These are phyloP conservation scores for Marasmius sp. DNA, from an alignment of 1,284 basidiomycete species.

Conservation along the genomic window DNA sequence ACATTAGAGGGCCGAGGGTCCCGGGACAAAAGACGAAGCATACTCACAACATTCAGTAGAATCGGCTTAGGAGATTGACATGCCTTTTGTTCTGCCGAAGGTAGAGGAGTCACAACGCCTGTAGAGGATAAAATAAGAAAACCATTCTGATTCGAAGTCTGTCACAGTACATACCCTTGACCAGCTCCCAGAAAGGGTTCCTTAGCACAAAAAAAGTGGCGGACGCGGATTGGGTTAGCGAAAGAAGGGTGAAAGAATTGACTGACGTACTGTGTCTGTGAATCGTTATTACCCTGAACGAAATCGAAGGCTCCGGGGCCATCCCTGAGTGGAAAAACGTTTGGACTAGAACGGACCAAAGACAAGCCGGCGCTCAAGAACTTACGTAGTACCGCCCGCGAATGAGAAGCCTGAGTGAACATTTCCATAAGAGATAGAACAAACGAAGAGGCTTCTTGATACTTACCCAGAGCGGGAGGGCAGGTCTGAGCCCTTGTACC, in stretches of 20 bases:
- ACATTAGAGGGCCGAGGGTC: conserved; percentile 5
- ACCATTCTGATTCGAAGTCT: neutral
- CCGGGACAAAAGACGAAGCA: neutral
- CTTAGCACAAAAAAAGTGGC: conserved; percentile 29
- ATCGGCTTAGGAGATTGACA: conserved; percentile 86
- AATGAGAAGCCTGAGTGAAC: conserved; percentile 59
- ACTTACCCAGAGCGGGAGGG: conserved; percentile 74
- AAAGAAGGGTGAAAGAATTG: neutral
- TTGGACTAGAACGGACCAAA: conserved; percentile 2
- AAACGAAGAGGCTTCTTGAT: conserved; percentile 3
- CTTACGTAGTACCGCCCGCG: conserved; percentile 79
- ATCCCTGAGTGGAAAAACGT: conserved; percentile 43
- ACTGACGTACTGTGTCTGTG: conserved; percentile 46
- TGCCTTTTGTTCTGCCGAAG: conserved; percentile 58
- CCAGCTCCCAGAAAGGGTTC: conserved; percentile 83
- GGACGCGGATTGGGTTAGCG: conserved; percentile 13
- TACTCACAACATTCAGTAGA: conserved; percentile 65
- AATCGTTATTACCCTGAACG: conserved; percentile 72
- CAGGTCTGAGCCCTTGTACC: conserved; percentile 73
- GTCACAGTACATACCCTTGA: conserved; percentile 51
- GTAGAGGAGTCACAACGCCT: conserved; percentile 66
- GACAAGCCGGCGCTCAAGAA: too few species aligned
- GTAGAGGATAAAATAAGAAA: conserved; percentile 13
- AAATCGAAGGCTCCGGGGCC: conserved; percentile 85
- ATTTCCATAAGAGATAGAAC: conserved; percentile 4